A percentile compares a stretch with the other conserved stretches of the same genome.
These are phyloP conservation scores for Phytophthora europaea DNA, from an alignment of 352 stramenopile species.

Conservation along the genomic window DNA sequence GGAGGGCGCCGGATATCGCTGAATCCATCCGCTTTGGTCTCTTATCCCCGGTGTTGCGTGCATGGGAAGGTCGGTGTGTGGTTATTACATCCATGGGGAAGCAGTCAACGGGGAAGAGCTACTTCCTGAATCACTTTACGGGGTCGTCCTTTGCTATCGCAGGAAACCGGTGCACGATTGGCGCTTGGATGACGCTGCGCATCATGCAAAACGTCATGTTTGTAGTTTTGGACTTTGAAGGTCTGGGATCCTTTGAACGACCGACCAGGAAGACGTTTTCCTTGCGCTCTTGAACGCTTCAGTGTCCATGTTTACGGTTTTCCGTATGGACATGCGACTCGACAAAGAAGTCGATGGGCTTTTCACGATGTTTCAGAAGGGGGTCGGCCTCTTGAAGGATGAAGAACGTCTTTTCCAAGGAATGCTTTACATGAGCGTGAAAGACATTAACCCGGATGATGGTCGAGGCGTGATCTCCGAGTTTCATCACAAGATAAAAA, in stretches of 20 bases:
- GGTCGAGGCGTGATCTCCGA: slow-evolving; percentile 46
- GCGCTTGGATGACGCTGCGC: slow-evolving; percentile 58
- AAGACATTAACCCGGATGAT: slow-evolving; percentile 73
- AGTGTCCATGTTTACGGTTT: slow-evolving; percentile 65
- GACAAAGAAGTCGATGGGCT: slow-evolving; percentile 74
- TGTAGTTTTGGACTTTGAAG: slow-evolving; percentile 76
- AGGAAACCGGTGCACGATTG: slow-evolving; percentile 54
- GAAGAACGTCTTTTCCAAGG: slow-evolving; percentile 60
- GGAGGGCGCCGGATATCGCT: slow-evolving; percentile 42
- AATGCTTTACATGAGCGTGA: slow-evolving; percentile 62
- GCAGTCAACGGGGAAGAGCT: slow-evolving; percentile 74
- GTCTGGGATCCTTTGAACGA: slow-evolving; percentile 68
- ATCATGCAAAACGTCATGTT: slow-evolving; percentile 45
- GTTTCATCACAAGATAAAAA: slow-evolving; percentile 49
- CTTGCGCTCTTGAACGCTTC: slow-evolving; percentile 66
- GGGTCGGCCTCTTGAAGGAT: slow-evolving; percentile 53
- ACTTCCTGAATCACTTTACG: slow-evolving; percentile 73
- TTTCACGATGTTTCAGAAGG: slow-evolving; percentile 66
- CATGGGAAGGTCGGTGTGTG: slow-evolving; percentile 41
- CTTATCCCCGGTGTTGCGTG: slow-evolving; percentile 37
- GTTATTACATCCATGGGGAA: slow-evolving; percentile 61
- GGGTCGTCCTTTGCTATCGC: slow-evolving; percentile 66
- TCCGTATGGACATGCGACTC: slow-evolving; percentile 70
- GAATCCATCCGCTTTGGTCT: slow-evolving; percentile 42
- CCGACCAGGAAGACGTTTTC: slow-evolving; percentile 72